Percentiles rank a stretch among this genome's conserved stretches.
phyloP scores from a whole-genome alignment of 2,329 filamentous ascomycete species.

The Colletotrichum lentis region DNA sequence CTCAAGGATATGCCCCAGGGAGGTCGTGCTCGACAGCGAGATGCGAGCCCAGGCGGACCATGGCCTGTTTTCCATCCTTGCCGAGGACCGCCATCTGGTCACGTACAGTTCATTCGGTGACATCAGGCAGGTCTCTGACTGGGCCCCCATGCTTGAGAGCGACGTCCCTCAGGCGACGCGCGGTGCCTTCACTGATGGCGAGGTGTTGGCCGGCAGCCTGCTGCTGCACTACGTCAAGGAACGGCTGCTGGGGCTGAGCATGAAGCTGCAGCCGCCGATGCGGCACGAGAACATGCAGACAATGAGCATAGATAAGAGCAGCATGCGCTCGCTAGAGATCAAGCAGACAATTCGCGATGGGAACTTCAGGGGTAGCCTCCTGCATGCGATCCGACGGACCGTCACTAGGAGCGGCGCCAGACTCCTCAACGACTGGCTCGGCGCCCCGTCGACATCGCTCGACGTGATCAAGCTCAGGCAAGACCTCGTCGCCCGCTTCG shows the following conservation, averaged over 20 bases:
- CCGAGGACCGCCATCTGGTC: constrained; percentile 78
- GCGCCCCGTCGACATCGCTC: constrained; percentile 88
- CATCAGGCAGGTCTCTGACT: constrained; percentile 65
- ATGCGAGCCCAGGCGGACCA: constrained; percentile 66
- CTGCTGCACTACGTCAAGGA: constrained; percentile 86
- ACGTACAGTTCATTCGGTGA: constrained; percentile 69
- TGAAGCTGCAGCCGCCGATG: constrained; percentile 84
- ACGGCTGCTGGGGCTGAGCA: constrained; percentile 77
- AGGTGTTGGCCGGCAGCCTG: constrained; percentile 79
- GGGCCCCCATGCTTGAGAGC: constrained; percentile 80
- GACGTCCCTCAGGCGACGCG: constrained; percentile 65
- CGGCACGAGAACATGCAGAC: constrained; percentile 77
- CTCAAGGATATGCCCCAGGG: constrained; percentile 82
- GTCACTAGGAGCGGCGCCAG: constrained; percentile 91
- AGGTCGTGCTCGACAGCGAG: constrained; percentile 79
- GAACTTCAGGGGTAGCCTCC: constrained; percentile 78
- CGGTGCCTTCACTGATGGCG: constrained; percentile 68
- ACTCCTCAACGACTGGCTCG: constrained; percentile 84
- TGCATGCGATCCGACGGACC: constrained; percentile 89
- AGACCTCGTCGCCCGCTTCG: constrained; percentile 80
- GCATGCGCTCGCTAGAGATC: constrained; percentile 87
- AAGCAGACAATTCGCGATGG: constrained; percentile 85
- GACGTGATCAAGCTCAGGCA: constrained; percentile 79
- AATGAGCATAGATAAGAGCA: constrained; percentile 93
- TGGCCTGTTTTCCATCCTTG: constrained; percentile 71